These are phyloP conservation scores for Naganishia sp. DNA, from an alignment of 1,284 basidiomycete genomes.

Conservation along the genomic window DNA sequence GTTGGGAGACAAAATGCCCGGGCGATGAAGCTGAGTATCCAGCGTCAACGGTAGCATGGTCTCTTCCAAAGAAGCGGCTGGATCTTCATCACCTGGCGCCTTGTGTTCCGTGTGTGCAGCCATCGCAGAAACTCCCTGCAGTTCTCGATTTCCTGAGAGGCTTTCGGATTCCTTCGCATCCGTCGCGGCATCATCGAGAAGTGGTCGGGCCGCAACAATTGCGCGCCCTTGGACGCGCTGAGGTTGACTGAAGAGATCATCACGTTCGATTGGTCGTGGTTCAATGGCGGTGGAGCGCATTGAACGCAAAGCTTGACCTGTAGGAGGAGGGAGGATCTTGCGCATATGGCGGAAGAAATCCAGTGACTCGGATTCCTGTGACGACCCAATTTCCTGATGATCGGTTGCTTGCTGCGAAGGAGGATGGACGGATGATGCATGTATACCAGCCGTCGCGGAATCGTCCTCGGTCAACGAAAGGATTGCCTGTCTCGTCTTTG, in stretches of 20 bases:
- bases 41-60: conserved; percentile 17
- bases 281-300: too few relatives aligned
- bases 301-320: too few relatives aligned
- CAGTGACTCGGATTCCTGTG: not conserved
- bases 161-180: too few relatives aligned
- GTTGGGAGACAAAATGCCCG: conserved; percentile 19
- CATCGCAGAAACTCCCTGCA: too few relatives aligned
- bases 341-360: not conserved
- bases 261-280: not conserved
- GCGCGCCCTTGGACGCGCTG: too few relatives aligned
- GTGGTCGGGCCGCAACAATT: not conserved
- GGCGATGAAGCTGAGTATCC: conserved; percentile 18
- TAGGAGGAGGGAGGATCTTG: not conserved
- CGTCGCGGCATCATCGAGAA: too few relatives aligned
- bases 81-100: too few relatives aligned
- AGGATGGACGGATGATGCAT: not conserved
- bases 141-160: too few relatives aligned
- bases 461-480: conserved; percentile 9
- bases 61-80: conserved; percentile 1
- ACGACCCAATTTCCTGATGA: not conserved
- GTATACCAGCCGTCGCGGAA: not conserved
- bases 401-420: not conserved
- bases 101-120: too few relatives aligned
- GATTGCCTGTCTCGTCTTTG: not conserved
- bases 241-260: not conserved